Evolutionary conservation across 805 yeast species (phyloP), one percentile per base, ranked within the genome.

Genomic region (Schwanniomyces vanrijiae): DNA sequence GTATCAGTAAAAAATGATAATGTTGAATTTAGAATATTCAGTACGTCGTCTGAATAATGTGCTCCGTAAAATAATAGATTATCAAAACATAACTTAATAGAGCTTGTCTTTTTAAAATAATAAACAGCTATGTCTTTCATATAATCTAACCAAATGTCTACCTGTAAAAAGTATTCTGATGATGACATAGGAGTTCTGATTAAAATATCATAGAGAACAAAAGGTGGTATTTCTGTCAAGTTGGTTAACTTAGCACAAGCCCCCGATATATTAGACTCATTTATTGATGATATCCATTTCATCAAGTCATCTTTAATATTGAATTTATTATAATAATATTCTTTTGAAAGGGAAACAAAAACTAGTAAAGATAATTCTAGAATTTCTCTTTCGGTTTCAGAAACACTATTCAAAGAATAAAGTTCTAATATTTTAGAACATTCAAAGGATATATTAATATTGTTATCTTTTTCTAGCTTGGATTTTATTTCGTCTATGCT

Each of bases 171-270:
- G 28, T 60, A 53, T 34, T 73, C 77, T 5, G 60, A 52, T 18
- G 50, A 49, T 5, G 64, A 59, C 45, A 58, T 47, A 1, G 77
- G 76, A 1, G 73, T 62, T 40, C 81, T 59, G 1, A 61, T 49
- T 2, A 75, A 53, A 4, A 76, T 55, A 48, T 77, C 79, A 1
- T 64, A 58, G 1, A 64, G 40, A 1, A 77, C 62, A 54, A 69
- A 73, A 0, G 68, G 54, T 0, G 82, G 81, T 13, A 75, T 60
- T 2, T 57, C 50, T 1, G 58, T 44, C 8, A 60, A 48, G 14
- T 65, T 62, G 0, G 64, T 42, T 8, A 77, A 53, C 1, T 66
- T 48, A 2, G 48, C 33, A 46, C 78, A 74, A 3, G 76, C 66
- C 2, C 54, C 57, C 5, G 59, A 50, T 9, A 76, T 60, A 34